Base-by-base conservation (phyloP, 306 rosid genomes). In the Lablab purpureus region DNA sequence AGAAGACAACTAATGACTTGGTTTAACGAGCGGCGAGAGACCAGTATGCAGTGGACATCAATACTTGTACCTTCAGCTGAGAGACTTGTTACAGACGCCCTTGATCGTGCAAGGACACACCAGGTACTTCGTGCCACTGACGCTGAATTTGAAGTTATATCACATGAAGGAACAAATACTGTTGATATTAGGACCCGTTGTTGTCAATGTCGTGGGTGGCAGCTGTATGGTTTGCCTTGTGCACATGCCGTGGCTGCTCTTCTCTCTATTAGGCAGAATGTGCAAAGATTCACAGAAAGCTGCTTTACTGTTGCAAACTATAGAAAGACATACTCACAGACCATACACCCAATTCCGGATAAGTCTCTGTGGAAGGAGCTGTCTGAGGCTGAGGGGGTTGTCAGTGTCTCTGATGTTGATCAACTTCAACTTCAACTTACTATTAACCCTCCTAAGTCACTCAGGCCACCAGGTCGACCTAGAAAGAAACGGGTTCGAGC, bases 211-310 rank as follows among this genome's bases (percentile, higher is more conserved):
- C 92, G 95, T 6, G 97, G 93, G 25, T 92, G 95, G 97, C 97
- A 92, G 90, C 88, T 90, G 25, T 89, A 88, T 84, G 97, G 97
- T 56, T 81, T 92, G 84, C 97, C 97, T 7, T 92, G 97, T 52
- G 94, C 97, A 18, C 97, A 92, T 74, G 97, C 97, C 5, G 97
- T 90, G 79, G 96, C 97, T 4, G 97, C 97, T 17, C 97, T 92
- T 78, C 88, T 90, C 23, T 92, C 97, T 3, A 90, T 96, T 68
- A 84, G 97, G 85, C 97, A 92, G 85, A 90, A 92, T 75, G 97
- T 92, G 56, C 92, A 92, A 73, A 90, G 97, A 34, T 92, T 90
- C 76, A 92, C 97, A 2, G 97, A 92, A 73, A 92, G 94, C 81
- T 92, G 96, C 45, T 92, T 92, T 21, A 92, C 97, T 1, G 96